Evolutionary conservation across 2,329 filamentous ascomycete species (phyloP).

Genomic region (Stagonosporopsis cucurbitacearum): DNA sequence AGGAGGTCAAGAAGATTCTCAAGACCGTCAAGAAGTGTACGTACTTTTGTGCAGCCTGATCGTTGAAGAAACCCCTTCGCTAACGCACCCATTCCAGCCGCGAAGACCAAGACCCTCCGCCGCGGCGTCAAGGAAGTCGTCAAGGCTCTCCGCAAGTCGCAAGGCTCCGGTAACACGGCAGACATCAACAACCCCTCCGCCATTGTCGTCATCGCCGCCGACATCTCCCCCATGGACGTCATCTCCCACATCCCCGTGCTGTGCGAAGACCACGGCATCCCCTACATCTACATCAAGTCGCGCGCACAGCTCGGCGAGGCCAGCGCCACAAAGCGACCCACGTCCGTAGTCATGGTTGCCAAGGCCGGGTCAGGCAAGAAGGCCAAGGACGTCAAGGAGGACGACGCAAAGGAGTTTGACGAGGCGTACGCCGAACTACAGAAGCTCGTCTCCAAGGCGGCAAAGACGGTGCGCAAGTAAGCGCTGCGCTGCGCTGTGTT

Average conservation of each 20-base stretch:
- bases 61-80: not conserved
- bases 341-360: slow-evolving; percentile 88
- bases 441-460: slow-evolving; percentile 66
- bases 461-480: slow-evolving; percentile 62
- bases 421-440: slow-evolving; percentile 63
- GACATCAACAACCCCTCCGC: slow-evolving; percentile 63
- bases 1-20: slow-evolving; percentile 71
- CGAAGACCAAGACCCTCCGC: slow-evolving; percentile 94
- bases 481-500: not conserved
- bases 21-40: slow-evolving; percentile 69
- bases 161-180: slow-evolving; percentile 68
- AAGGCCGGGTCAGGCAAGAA: slow-evolving; percentile 60
- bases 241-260: slow-evolving; percentile 97
- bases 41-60: slow-evolving; percentile 21
- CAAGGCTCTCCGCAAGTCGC: slow-evolving; percentile 94
- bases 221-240: slow-evolving; percentile 98
- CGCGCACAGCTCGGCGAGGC: slow-evolving; percentile 93
- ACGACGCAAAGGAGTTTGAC: slow-evolving; percentile 56
- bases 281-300: slow-evolving; percentile 93
- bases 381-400: slow-evolving; percentile 54
- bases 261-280: slow-evolving; percentile 97
- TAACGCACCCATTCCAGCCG: slow-evolving; percentile 63
- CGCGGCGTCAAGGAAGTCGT: slow-evolving; percentile 99
- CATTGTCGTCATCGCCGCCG: slow-evolving; percentile 90
- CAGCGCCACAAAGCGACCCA: slow-evolving; percentile 93